Evolutionary conservation across 768 basidiomycete genomes (phyloP).

Genomic region (Serendipita indica): DNA sequence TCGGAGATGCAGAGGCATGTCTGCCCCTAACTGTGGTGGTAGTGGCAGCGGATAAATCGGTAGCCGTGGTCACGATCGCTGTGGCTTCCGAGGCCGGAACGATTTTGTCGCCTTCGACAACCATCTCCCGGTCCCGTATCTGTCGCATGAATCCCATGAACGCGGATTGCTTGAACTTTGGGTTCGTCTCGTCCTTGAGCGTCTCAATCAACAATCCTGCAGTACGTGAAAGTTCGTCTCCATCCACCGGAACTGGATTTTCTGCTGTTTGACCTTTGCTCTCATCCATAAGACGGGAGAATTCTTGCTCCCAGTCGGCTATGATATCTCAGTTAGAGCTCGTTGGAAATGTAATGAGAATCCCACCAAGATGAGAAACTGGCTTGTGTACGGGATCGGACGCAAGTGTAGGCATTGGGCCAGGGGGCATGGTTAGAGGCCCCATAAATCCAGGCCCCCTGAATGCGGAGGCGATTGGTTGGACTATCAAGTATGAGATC

Average conservation of each 20-base stretch:
- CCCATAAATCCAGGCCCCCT: background rate
- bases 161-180: constrained; percentile 71
- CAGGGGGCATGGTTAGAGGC: background rate
- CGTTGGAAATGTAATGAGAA: constrained; percentile 12
- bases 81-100: constrained; percentile 31
- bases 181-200: constrained; percentile 59
- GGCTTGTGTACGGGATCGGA: background rate
- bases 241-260: constrained; percentile 23
- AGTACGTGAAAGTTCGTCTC: constrained; percentile 64
- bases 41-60: constrained; percentile 15
- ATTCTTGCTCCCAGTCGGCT: constrained; percentile 13
- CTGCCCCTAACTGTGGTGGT: background rate
- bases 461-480: background rate
- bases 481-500: background rate
- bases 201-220: constrained; percentile 65
- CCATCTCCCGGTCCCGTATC: constrained; percentile 61
- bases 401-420: background rate
- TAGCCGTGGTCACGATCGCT: constrained; percentile 17
- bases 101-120: constrained; percentile 66
- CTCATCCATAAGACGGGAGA: background rate
- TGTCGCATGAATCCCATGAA: constrained; percentile 81
- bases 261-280: background rate
- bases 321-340: constrained; percentile 15
- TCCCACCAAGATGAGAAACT: constrained; percentile 2
- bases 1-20: background rate